These are phyloP conservation scores for Vigna nakashimae DNA, from an alignment of 306 rosid species.

Conservation along the genomic window DNA sequence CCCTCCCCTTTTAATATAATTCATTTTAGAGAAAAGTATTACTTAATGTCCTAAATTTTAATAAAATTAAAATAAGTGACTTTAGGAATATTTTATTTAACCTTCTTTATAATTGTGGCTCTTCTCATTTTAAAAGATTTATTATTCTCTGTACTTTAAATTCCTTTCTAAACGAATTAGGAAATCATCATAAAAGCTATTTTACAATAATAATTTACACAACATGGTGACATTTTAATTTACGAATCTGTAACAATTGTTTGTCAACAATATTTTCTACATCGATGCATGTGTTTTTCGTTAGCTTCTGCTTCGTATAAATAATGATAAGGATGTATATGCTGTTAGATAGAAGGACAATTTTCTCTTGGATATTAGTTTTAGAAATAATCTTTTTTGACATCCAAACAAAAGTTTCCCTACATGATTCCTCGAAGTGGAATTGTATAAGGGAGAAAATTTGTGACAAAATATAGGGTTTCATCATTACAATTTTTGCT, in stretches of 20 bases:
- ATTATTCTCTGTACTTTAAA: slow-evolving; percentile 2
- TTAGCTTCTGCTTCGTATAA: neutral
- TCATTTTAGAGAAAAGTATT: slow-evolving; percentile 1
- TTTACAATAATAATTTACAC: slow-evolving; percentile 7
- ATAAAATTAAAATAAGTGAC: slow-evolving; percentile 6
- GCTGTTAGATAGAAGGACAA: neutral
- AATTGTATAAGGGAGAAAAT: neutral
- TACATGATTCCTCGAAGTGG: slow-evolving; percentile 1
- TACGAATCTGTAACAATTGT: slow-evolving; percentile 11
- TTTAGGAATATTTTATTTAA: neutral
- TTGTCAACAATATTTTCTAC: slow-evolving; percentile 16
- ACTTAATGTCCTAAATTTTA: neutral
- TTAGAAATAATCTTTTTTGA: slow-evolving; percentile 9
- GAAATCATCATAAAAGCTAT: slow-evolving; percentile 8
- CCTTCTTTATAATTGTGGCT: neutral
- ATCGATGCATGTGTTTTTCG: neutral
- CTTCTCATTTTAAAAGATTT: slow-evolving; percentile 26
- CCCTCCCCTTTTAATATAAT: slow-evolving; percentile 12
- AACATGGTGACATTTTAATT: slow-evolving; percentile 17
- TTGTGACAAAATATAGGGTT: neutral
- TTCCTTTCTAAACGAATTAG: slow-evolving; percentile 13
- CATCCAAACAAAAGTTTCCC: slow-evolving; percentile 19
- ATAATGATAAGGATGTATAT: neutral
- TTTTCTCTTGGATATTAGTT: slow-evolving; percentile 11
- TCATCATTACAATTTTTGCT: neutral